Conservation (phyloP, 768 basidiomycete genomes). For the Kondoa subrosea region DNA sequence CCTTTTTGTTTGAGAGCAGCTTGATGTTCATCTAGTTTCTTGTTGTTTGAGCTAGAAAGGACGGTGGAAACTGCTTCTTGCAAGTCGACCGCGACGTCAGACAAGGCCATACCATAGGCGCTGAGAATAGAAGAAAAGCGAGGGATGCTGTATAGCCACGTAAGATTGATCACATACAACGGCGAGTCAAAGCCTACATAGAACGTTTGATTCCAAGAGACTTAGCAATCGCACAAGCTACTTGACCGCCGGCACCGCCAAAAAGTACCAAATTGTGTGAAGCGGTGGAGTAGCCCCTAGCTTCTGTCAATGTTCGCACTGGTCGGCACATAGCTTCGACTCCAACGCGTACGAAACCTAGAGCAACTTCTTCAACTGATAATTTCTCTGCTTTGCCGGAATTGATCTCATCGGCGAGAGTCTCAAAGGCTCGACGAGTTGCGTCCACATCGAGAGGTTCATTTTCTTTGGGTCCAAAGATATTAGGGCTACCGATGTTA, state of each 20-base stretch:
- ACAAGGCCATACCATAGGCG: slow-evolving; percentile 71
- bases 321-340: slow-evolving; percentile 94
- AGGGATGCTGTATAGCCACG: too few species aligned
- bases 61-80: slow-evolving; percentile 79
- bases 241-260: slow-evolving; percentile 69
- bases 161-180: too few species aligned
- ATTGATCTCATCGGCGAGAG: slow-evolving; percentile 55
- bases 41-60: slow-evolving; percentile 43
- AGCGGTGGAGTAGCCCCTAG: slow-evolving; percentile 6
- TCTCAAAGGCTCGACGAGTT: slow-evolving; percentile 49
- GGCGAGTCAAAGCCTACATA: too few species aligned
- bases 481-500: slow-evolving; percentile 82
- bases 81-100: slow-evolving; percentile 29
- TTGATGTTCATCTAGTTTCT: slow-evolving; percentile 46
- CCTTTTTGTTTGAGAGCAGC: slow-evolving; percentile 53
- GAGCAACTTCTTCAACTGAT: slow-evolving; percentile 64
- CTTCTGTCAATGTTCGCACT: slow-evolving; percentile 52
- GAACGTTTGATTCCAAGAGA: too few species aligned
- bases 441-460: slow-evolving; percentile 66
- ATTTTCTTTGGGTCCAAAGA: slow-evolving; percentile 76
- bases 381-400: slow-evolving; percentile 37
- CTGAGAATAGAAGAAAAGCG: slow-evolving; percentile 83
- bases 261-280: slow-evolving; percentile 30
- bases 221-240: slow-evolving; percentile 78
- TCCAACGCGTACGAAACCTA: slow-evolving; percentile 74